phyloP scores from a whole-genome alignment of 768 basidiomycete species.

The Amanita fuliginea region DNA sequence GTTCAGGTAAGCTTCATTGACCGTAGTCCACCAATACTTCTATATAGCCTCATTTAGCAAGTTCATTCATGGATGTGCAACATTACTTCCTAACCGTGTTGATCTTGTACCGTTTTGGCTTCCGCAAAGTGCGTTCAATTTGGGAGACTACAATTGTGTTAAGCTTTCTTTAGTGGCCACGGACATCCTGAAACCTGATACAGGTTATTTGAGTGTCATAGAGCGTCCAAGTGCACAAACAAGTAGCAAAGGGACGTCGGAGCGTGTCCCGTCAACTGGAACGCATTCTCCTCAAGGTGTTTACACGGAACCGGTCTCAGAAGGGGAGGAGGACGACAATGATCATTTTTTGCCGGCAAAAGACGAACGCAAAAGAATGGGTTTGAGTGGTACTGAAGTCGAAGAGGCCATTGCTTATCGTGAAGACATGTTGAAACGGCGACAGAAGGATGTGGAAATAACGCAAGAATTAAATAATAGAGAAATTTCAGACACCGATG shows the following conservation, averaged over 20 bases:
- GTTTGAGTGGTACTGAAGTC: conserved; percentile 62
- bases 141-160: background rate
- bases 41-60: conserved; percentile 36
- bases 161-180: conserved; percentile 59
- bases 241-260: conserved; percentile 37
- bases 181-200: conserved; percentile 90
- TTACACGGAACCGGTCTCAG: conserved; percentile 88
- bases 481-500: conserved; percentile 17
- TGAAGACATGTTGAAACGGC: conserved; percentile 62
- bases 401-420: conserved; percentile 82
- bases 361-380: conserved; percentile 76
- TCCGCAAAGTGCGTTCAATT: conserved; percentile 62
- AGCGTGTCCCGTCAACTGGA: conserved; percentile 31
- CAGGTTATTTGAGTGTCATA: conserved; percentile 59
- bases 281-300: conserved; percentile 29
- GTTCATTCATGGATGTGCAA: conserved; percentile 96
- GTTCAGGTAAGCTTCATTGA: conserved; percentile 51
- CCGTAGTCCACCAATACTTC: background rate
- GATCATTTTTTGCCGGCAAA: conserved; percentile 54
- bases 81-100: conserved; percentile 83
- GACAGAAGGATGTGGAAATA: conserved; percentile 12
- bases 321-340: conserved; percentile 88
- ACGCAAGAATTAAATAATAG: conserved; percentile 12
- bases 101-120: conserved; percentile 98
- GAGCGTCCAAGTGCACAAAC: conserved; percentile 53